Evolutionary conservation across 2,329 filamentous ascomycete species (phyloP).

Genomic region (Lachnellula suecica): DNA sequence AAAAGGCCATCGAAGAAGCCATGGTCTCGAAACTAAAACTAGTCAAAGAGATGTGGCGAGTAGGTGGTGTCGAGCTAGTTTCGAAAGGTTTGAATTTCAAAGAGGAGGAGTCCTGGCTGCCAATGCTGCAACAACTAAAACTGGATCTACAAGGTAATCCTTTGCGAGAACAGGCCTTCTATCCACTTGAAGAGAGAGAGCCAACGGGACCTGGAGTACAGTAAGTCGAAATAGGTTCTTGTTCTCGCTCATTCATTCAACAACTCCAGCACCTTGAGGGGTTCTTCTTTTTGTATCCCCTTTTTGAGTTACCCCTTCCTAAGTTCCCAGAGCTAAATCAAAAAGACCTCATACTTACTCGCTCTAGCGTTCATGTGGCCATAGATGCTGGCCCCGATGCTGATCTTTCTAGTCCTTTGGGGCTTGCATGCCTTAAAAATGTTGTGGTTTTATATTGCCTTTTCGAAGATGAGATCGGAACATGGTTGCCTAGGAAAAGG

Average conservation of each 20-base stretch:
- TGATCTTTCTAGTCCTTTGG: neutral
- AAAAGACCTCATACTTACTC: neutral
- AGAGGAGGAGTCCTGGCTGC: neutral
- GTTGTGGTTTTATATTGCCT: neutral
- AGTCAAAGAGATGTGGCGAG: neutral
- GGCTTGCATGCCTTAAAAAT: neutral
- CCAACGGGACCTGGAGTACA: neutral
- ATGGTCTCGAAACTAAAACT: neutral
- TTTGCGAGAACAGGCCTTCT: neutral
- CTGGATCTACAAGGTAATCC: neutral
- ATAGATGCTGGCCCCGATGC: neutral
- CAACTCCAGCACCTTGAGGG: neutral
- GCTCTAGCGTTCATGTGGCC: neutral
- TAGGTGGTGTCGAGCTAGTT: neutral
- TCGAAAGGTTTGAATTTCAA: neutral
- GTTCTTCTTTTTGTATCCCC: neutral
- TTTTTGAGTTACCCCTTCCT: neutral
- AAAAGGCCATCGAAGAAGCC: neutral
- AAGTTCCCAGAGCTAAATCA: neutral
- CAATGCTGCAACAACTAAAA: neutral
- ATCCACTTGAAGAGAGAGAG: neutral
- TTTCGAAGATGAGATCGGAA: neutral
- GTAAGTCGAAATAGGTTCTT: no score
- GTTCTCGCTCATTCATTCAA: neutral
- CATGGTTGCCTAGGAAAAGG: neutral